phyloP scores from a whole-genome alignment of 768 basidiomycete genomes.

The Auricularia auricula-judae region DNA sequence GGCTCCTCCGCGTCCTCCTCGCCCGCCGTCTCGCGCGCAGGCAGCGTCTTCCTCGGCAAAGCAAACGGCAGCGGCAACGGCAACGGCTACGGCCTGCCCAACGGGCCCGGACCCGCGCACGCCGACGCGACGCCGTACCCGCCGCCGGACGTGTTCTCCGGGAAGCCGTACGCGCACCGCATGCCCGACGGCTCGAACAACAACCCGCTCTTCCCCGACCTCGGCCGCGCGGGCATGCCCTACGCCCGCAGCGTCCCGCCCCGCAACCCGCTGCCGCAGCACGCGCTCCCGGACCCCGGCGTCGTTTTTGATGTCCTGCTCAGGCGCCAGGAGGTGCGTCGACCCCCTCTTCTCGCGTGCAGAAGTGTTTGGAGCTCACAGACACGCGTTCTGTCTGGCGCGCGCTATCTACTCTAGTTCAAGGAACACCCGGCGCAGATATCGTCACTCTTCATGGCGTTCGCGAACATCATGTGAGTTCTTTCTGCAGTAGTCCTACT shows the following conservation, averaged over 20 bases:
- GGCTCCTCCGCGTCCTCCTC: not conserved
- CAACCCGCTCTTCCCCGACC: conserved; percentile 53
- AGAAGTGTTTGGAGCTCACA: not conserved
- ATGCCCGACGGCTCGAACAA: conserved; percentile 70
- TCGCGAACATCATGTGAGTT: conserved; percentile 30
- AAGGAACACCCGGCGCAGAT: conserved; percentile 67
- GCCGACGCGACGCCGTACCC: not conserved
- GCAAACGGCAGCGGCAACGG: not conserved
- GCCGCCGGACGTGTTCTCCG: conserved; percentile 11
- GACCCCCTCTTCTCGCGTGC: not conserved
- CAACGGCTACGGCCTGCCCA: not conserved
- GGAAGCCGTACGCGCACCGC: conserved; percentile 54
- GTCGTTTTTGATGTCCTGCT: conserved; percentile 73
- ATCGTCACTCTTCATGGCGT: conserved; percentile 70
- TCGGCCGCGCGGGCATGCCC: conserved; percentile 70
- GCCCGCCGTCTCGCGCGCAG: not conserved
- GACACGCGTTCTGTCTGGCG: not conserved
- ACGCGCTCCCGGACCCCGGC: conserved; percentile 69
- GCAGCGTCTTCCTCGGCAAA: not conserved
- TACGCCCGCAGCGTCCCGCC: conserved; percentile 81
- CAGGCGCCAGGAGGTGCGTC: conserved; percentile 51
- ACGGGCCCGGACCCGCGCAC: not conserved
- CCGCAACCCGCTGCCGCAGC: conserved; percentile 46
- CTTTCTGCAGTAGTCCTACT: too few species aligned
- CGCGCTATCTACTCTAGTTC: conserved; percentile 34